Conservation (phyloP, 1,139 yeast species). For the Pichia sp. region DNA sequence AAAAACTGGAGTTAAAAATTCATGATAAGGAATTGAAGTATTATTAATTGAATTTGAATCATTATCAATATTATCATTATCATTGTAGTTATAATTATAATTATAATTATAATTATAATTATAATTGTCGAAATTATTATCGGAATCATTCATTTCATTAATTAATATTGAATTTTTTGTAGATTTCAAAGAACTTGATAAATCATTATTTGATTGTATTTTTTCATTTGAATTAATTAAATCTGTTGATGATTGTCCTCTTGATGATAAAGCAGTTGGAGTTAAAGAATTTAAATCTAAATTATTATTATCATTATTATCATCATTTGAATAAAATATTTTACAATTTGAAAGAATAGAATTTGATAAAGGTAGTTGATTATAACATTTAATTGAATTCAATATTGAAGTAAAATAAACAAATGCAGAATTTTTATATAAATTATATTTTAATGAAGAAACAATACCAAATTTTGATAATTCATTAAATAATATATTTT, state of each 20-base stretch:
- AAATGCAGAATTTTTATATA: slow-evolving; percentile 71
- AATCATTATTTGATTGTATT: too few relatives aligned
- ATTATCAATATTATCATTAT: neutral
- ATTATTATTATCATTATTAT: neutral
- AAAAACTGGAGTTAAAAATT: neutral
- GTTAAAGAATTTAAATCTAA: slow-evolving; percentile 9
- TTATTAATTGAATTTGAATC: too few relatives aligned
- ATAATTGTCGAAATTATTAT: neutral
- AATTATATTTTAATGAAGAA: slow-evolving; percentile 69
- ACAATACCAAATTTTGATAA: slow-evolving; percentile 71
- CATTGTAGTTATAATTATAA: too few relatives aligned
- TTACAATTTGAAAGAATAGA: slow-evolving; percentile 56
- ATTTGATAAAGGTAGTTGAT: slow-evolving; percentile 45
- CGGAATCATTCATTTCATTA: neutral
- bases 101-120: too few relatives aligned
- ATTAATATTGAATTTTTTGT: slow-evolving; percentile 1
- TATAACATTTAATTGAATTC: slow-evolving; percentile 78
- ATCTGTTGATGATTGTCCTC: slow-evolving; percentile 13
- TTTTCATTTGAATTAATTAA: too few relatives aligned
- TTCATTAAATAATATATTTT: slow-evolving; percentile 45
- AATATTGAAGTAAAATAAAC: slow-evolving; percentile 74
- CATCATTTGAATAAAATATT: slow-evolving; percentile 78
- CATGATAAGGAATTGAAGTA: neutral
- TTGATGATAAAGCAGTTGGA: slow-evolving; percentile 24
- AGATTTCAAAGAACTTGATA: too few relatives aligned